Evolutionary conservation across 257 asterid genomes (phyloP).

Genomic region (Cinchona pubescens): DNA sequence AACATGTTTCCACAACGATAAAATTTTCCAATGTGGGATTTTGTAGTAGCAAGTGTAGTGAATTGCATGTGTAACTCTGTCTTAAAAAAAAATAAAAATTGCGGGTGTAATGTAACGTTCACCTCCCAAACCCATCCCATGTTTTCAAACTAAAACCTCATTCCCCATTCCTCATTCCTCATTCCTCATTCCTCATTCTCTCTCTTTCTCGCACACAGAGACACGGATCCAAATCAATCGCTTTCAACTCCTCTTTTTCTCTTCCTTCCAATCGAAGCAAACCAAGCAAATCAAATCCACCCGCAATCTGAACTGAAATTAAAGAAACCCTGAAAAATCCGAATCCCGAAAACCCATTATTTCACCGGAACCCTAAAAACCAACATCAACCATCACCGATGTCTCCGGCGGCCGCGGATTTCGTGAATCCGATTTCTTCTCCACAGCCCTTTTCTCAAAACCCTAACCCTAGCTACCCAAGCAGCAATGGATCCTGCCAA

Average conservation of each 20-base stretch:
- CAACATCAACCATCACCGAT: background rate
- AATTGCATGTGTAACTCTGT: too few relatives aligned
- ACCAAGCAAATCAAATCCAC: background rate
- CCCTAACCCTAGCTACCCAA: slow-evolving; percentile 25
- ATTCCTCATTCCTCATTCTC: too few relatives aligned
- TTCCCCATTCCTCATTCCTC: background rate
- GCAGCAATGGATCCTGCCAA: slow-evolving; percentile 16
- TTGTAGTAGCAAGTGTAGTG: too few relatives aligned
- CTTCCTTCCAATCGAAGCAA: background rate
- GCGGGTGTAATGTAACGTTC: slow-evolving; percentile 1
- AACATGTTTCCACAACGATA: too few relatives aligned
- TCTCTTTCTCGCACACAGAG: too few relatives aligned
- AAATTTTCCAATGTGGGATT: too few relatives aligned
- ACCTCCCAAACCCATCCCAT: background rate
- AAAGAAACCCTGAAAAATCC: too few relatives aligned
- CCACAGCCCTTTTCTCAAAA: slow-evolving; percentile 26
- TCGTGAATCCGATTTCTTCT: slow-evolving; percentile 20
- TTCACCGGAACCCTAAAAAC: slow-evolving; percentile 4
- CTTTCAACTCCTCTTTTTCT: background rate
- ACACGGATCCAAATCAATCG: background rate
- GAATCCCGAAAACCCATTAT: background rate
- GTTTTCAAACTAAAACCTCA: background rate
- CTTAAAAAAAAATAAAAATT: too few relatives aligned
- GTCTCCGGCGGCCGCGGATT: slow-evolving; percentile 25
- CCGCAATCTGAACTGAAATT: background rate